phyloP scores from a whole-genome alignment of 176 grass and related monocot species.

The Alopecurus myosuroides region DNA sequence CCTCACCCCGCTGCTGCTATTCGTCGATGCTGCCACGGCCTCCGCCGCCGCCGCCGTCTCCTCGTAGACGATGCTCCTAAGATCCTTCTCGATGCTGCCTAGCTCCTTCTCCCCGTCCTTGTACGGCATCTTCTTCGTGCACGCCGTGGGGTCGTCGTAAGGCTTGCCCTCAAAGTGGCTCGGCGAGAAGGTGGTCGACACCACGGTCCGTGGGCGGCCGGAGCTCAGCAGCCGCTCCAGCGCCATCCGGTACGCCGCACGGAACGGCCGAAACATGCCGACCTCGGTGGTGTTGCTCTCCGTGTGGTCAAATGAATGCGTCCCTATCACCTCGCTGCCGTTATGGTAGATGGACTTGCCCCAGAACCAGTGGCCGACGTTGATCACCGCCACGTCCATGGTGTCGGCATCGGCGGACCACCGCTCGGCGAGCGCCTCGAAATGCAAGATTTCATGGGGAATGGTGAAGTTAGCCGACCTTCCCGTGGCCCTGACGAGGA shows the following conservation, averaged over 20 bases:
- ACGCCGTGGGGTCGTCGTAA: slow-evolving; percentile 36
- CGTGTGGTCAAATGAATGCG: slow-evolving; percentile 22
- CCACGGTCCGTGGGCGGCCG: slow-evolving; percentile 4
- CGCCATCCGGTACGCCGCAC: slow-evolving; percentile 16
- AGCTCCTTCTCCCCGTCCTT: slow-evolving; percentile 51
- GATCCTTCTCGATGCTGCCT: slow-evolving; percentile 13
- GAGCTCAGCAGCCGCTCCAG: slow-evolving; percentile 18
- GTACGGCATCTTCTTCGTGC: slow-evolving; percentile 44
- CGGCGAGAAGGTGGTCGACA: slow-evolving; percentile 52
- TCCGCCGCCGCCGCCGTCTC: slow-evolving; percentile 35
- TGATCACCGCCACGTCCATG: slow-evolving; percentile 46
- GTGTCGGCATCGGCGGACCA: slow-evolving; percentile 34
- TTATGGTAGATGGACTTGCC: slow-evolving; percentile 37
- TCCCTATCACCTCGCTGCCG: slow-evolving; percentile 36
- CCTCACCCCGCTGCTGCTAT: background rate
- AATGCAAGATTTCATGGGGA: slow-evolving; percentile 3
- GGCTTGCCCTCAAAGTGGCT: slow-evolving; percentile 41
- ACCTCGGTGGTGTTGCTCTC: slow-evolving; percentile 37
- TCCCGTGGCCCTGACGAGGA: slow-evolving; percentile 28
- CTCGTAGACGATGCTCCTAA: slow-evolving; percentile 48
- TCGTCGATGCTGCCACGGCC: background rate
- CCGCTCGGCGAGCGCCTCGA: slow-evolving; percentile 24
- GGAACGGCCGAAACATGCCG: slow-evolving; percentile 48
- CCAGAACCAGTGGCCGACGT: slow-evolving; percentile 53
- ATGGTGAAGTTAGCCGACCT: slow-evolving; percentile 23